A percentile compares a stretch with the other conserved stretches of the same genome.
phyloP scores from a whole-genome alignment of 805 yeast species.

The Maudiozyma serrabonitensis region DNA sequence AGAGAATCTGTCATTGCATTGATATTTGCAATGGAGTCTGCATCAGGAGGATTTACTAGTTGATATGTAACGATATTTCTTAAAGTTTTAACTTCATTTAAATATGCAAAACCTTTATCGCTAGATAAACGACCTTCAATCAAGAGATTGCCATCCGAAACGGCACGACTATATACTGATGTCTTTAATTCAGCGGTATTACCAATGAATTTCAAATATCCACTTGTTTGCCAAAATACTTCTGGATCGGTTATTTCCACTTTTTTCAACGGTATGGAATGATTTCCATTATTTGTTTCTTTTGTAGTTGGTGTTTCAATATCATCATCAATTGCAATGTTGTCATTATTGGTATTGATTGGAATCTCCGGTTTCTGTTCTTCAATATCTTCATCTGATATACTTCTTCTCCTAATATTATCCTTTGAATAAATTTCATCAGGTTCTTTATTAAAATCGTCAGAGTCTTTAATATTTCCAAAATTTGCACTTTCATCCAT shows the following conservation, averaged over 20 bases:
- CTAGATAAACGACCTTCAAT: conserved; percentile 26
- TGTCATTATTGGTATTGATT: not conserved
- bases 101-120: conserved; percentile 16
- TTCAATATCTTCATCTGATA: not conserved
- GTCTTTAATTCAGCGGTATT: conserved; percentile 9
- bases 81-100: conserved; percentile 13
- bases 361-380: not conserved
- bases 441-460: conserved; percentile 39
- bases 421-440: conserved; percentile 27
- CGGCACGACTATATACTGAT: conserved; percentile 13
- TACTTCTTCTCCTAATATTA: conserved; percentile 6
- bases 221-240: conserved; percentile 6
- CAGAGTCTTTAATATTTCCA: conserved; percentile 81
- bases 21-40: conserved; percentile 12
- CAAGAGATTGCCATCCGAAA: conserved; percentile 29
- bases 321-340: not conserved
- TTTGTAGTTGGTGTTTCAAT: not conserved
- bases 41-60: conserved; percentile 4
- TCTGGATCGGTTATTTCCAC: conserved; percentile 10
- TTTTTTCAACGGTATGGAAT: not conserved
- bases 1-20: conserved; percentile 12
- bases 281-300: not conserved
- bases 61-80: conserved; percentile 16
- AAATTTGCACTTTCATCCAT: conserved; percentile 52
- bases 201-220: conserved; percentile 10